These are phyloP conservation scores for Saccharomycopsis babjevae DNA, from an alignment of 805 yeast species.

Conservation along the genomic window DNA sequence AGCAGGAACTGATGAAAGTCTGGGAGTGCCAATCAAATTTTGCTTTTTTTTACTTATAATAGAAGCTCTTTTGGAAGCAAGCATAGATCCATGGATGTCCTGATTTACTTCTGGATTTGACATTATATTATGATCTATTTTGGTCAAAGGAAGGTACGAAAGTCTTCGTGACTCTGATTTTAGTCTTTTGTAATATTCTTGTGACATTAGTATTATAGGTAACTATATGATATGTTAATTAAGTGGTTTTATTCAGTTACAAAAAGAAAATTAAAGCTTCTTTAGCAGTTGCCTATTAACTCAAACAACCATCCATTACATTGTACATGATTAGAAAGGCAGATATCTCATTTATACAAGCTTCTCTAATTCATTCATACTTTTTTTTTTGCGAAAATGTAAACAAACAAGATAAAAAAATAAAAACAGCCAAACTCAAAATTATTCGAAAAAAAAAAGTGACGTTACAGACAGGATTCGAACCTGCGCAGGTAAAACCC, in stretches of 20 bases:
- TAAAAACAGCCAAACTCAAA: background rate
- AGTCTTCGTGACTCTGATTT: background rate
- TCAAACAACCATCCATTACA: too few relatives aligned
- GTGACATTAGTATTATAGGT: background rate
- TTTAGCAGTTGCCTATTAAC: too few relatives aligned
- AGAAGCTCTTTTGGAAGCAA: constrained; percentile 4
- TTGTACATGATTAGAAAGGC: too few relatives aligned
- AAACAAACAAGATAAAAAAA: background rate
- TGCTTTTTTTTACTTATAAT: constrained; percentile 4
- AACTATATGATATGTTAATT: background rate
- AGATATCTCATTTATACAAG: too few relatives aligned
- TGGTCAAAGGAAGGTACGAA: background rate
- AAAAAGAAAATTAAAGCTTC: background rate
- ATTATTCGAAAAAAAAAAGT: background rate
- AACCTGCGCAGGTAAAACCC: constrained; percentile 73
- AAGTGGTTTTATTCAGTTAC: background rate
- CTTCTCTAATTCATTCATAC: too few relatives aligned
- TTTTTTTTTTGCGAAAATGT: background rate
- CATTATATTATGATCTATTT: background rate
- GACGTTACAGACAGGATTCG: constrained; percentile 48
- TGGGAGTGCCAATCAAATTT: constrained; percentile 16
- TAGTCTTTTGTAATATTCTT: background rate
- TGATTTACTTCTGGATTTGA: background rate
- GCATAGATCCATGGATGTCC: background rate
- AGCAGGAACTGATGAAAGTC: constrained; percentile 1